Percentiles rank a stretch among this genome's conserved stretches.
Evolutionary conservation across 345 rosid genomes (phyloP).

Genomic region (Capsella bursapastoris): DNA sequence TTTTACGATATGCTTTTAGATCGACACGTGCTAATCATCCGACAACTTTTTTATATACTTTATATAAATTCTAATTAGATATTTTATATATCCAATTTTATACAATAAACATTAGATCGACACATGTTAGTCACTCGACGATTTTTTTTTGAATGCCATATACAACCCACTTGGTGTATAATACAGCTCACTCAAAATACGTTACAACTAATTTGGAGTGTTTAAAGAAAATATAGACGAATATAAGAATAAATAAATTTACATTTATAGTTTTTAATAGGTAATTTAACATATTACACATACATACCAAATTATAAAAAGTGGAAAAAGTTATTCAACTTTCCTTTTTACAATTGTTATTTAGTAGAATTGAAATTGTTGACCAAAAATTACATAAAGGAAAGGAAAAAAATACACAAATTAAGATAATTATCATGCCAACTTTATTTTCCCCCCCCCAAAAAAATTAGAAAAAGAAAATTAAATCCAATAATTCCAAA

Average conservation of each 20-base stretch:
- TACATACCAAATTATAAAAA: neutral
- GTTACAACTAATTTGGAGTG: neutral
- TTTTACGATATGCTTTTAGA: neutral
- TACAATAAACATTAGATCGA: neutral
- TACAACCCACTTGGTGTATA: neutral
- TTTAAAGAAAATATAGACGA: neutral
- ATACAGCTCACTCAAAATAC: neutral
- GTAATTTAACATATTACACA: neutral
- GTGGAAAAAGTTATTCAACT: neutral
- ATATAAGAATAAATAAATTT: neutral
- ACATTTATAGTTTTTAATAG: neutral
- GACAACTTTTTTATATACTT: neutral
- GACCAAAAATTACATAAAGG: neutral
- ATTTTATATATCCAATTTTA: too few relatives aligned
- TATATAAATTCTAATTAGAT: too few relatives aligned
- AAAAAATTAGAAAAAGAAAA: neutral
- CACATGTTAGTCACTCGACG: neutral
- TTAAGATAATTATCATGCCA: slow-evolving; percentile 29
- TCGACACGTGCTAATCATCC: neutral
- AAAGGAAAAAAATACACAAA: neutral
- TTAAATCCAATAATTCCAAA: slow-evolving; percentile 32
- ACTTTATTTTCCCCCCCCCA: neutral
- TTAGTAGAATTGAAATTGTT: neutral
- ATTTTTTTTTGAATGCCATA: too few relatives aligned
- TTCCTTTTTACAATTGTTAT: neutral